Percentiles rank a stretch among this genome's conserved stretches.
Evolutionary conservation across 2,329 filamentous ascomycete species (phyloP).

Genomic region (Colletotrichum australisinense): DNA sequence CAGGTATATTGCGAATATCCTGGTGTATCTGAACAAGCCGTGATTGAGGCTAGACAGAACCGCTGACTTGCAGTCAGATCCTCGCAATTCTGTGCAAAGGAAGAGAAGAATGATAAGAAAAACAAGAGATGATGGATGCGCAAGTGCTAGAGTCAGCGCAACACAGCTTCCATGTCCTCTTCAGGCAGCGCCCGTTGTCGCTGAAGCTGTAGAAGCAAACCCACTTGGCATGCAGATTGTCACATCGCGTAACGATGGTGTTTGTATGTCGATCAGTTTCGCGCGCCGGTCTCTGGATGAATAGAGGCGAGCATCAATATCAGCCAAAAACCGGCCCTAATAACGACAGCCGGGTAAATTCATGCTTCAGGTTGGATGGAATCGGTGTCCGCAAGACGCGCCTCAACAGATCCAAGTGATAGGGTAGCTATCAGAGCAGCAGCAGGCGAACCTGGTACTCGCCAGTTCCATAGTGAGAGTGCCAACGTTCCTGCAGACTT

Average conservation of each 20-base stretch:
- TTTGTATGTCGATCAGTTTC: background rate
- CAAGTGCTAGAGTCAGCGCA: too few relatives aligned
- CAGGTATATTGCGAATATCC: background rate
- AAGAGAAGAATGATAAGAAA: background rate
- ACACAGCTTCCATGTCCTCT: background rate
- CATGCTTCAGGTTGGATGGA: background rate
- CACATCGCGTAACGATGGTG: background rate
- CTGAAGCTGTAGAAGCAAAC: background rate
- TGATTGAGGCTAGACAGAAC: background rate
- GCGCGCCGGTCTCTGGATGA: background rate
- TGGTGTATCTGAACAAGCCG: too few relatives aligned
- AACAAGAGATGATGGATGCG: too few relatives aligned
- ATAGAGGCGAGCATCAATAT: background rate
- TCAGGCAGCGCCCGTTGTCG: background rate
- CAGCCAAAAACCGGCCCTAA: background rate
- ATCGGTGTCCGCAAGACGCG: background rate
- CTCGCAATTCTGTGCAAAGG: background rate
- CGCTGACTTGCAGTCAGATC: background rate
- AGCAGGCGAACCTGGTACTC: background rate
- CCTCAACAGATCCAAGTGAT: background rate
- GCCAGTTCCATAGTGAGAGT: background rate
- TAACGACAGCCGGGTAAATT: background rate
- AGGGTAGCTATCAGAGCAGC: background rate
- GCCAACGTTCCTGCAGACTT: background rate
- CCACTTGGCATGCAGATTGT: constrained; percentile 9